Base-by-base conservation (phyloP, 1,284 basidiomycete genomes). In the Papiliotrema laurentii region DNA sequence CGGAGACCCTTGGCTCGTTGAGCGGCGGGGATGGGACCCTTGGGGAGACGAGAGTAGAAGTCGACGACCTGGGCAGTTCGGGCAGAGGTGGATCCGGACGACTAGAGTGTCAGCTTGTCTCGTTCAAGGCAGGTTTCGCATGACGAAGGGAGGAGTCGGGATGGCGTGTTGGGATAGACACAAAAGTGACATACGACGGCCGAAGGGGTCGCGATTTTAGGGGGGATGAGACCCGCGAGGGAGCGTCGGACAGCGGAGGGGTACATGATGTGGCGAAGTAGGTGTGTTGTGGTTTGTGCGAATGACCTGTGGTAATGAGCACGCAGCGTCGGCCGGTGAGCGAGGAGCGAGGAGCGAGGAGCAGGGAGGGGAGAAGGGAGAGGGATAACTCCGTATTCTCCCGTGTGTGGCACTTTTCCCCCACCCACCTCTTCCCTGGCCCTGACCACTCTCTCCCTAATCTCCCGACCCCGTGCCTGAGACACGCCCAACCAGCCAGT, bases 1-100 rank as follows among this genome's bases (percentile, higher is more conserved):
- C 89, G 88, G 68, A 93, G 76, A 31, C 77, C 76, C 24, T 87
- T 86, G n/a, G 77, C 68, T 50, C 79, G 74, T 42, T 81, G 77
- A 11, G 81, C 75, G 43, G 80, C 72, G n/a, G 87, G 78, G 43
- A 84, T 81, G 44, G 81, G 61, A 43, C 78, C 78, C 68, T 79
- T 80, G 60, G 91, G 92, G 43, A 97, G 81, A 73, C 87, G 89
- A 60, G 88, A 91, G 81, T 97, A 97, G 76, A 96, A 96, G 68
- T 86, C 83, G 58, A 96, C 89, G 68, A 96, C 86, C 34, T 84
- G 83, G 51, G 82, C 79, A 50, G 94, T 87, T 60, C 86, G 84
- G 47, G 81, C 83, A 49, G 85, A 87, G 54, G 69, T 73, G 51
- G 83, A 81, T 58, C 89, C 90, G 54, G 85, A 83, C 48, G 86